Conservation (phyloP, 345 rosid genomes). For the Tarenaya hassleriana region DNA sequence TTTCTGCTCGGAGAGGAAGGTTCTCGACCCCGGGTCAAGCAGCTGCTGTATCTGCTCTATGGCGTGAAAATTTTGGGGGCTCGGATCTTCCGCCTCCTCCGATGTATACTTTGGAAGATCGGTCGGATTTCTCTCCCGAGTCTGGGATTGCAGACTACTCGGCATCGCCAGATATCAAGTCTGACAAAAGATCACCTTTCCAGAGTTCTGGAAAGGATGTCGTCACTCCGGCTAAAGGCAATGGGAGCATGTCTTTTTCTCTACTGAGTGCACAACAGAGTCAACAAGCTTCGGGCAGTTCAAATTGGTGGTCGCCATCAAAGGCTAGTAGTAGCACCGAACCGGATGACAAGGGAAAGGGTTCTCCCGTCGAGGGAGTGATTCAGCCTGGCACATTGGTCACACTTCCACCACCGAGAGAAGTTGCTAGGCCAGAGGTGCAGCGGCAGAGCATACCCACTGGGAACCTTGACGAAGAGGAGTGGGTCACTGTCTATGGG, state of each 20-base stretch:
- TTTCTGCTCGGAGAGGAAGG: conserved; percentile 70
- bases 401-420: conserved; percentile 85
- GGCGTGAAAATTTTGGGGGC: conserved; percentile 87
- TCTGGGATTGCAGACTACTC: conserved; percentile 76
- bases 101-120: conserved; percentile 78
- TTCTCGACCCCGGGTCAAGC: conserved; percentile 78
- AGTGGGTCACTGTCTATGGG: conserved; percentile 99
- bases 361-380: conserved; percentile 92
- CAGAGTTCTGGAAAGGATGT: conserved; percentile 50
- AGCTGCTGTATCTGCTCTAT: conserved; percentile 90
- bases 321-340: conserved; percentile 43
- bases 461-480: conserved; percentile 80
- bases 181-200: conserved; percentile 49
- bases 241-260: conserved; percentile 57
- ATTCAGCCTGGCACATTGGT: conserved; percentile 77
- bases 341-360: conserved; percentile 78
- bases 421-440: conserved; percentile 93
- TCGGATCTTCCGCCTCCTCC: conserved; percentile 99
- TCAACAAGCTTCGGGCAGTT: conserved; percentile 53
- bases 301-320: conserved; percentile 72
- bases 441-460: conserved; percentile 61
- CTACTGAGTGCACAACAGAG: conserved; percentile 48
- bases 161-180: conserved; percentile 55
- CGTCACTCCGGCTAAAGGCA: conserved; percentile 49
- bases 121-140: conserved; percentile 83